Evolutionary conservation across 306 rosid species (phyloP).

Genomic region (Vigna radiata): DNA sequence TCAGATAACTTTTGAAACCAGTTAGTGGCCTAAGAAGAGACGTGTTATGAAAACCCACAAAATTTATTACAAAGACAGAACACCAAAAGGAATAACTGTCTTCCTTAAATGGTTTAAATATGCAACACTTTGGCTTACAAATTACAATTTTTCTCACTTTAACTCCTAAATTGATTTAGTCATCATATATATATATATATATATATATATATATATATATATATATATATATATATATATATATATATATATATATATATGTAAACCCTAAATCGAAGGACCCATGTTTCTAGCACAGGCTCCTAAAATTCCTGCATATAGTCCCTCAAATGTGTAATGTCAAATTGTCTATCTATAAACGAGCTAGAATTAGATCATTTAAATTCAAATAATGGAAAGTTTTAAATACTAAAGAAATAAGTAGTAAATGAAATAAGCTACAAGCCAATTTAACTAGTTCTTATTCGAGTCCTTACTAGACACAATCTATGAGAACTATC

Average conservation of each 20-base stretch:
- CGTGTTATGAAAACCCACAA: background rate
- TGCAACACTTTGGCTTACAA: background rate
- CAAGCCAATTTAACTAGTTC: slow-evolving; percentile 7
- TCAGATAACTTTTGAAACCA: background rate
- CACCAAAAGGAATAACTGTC: background rate
- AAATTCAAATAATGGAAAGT: background rate
- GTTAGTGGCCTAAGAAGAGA: slow-evolving; percentile 8
- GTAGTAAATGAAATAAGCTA: background rate
- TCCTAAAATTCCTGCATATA: slow-evolving; percentile 7
- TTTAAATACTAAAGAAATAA: background rate
- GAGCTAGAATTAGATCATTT: background rate
- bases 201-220: too few species aligned
- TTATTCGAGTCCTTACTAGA: slow-evolving; percentile 16
- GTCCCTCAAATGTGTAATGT: slow-evolving; percentile 1
- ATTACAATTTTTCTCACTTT: background rate
- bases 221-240: too few species aligned
- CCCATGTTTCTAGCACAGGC: slow-evolving; percentile 11
- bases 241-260: background rate
- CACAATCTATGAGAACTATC: slow-evolving; percentile 21
- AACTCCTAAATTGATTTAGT: slow-evolving; percentile 3
- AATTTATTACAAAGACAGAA: background rate
- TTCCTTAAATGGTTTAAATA: background rate
- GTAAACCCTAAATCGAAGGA: background rate
- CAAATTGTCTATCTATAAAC: slow-evolving; percentile 7
- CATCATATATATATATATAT: background rate